These are phyloP conservation scores for Fusarium sp. DNA, from an alignment of 2,329 filamentous ascomycete genomes.

Conservation along the genomic window DNA sequence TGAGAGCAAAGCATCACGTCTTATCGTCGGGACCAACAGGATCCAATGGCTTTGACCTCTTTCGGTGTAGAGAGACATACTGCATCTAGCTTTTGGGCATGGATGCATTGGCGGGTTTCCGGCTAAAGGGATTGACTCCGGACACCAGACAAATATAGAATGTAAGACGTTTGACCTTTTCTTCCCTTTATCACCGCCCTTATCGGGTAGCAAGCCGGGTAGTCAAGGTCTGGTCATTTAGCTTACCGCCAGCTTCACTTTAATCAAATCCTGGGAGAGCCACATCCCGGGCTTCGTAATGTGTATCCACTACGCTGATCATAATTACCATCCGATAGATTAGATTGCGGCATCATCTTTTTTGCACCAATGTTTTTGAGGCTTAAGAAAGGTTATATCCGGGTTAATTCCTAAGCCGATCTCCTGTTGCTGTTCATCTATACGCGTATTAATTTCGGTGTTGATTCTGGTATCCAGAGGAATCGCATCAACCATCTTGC, in stretches of 20 bases:
- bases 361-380: neutral
- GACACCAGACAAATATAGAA: neutral
- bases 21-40: too few species aligned
- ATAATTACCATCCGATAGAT: conserved; percentile 7
- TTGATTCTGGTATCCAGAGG: accelerated
- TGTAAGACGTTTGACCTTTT: too few species aligned
- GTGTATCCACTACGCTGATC: conserved; percentile 18
- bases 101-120: neutral
- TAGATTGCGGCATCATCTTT: neutral
- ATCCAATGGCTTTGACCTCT: too few species aligned
- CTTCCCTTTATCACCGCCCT: too few species aligned
- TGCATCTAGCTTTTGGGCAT: neutral
- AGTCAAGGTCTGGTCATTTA: too few species aligned
- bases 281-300: neutral
- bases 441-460: neutral
- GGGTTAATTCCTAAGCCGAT: neutral
- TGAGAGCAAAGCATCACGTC: too few species aligned
- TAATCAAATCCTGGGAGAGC: neutral
- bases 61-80: neutral
- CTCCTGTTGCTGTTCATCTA: too few species aligned
- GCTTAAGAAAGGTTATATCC: neutral
- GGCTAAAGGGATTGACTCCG: neutral
- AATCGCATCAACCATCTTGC: accelerated
- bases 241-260: neutral
- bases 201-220: too few species aligned